Conservation (phyloP, 352 stramenopile genomes). For the Thraustochytrium striatum region DNA sequence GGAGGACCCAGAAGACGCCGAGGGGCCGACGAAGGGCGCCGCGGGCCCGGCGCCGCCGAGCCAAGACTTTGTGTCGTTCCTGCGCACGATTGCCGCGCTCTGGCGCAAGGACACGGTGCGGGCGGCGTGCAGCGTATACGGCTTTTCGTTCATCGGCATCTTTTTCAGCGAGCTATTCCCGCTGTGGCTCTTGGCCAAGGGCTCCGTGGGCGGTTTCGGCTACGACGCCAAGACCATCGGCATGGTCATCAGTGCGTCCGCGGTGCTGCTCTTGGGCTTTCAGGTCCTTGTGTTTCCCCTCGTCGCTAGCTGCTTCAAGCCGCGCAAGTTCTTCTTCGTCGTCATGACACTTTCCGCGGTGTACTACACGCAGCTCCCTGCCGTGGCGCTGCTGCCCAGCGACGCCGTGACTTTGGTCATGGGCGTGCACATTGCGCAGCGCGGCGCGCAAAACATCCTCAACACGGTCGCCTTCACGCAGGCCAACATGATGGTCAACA, state of each 20-base stretch:
- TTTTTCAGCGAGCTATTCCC: slow-evolving; percentile 32
- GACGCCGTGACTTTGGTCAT: background rate
- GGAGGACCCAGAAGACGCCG: background rate
- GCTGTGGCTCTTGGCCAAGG: slow-evolving; percentile 36
- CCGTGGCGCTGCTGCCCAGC: background rate
- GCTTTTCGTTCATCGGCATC: slow-evolving; percentile 29
- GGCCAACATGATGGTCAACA: slow-evolving; percentile 37
- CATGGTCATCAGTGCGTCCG: background rate
- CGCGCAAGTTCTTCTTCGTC: background rate
- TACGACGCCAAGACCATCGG: slow-evolving; percentile 31
- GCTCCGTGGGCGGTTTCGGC: slow-evolving; percentile 1
- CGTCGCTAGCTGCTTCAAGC: background rate
- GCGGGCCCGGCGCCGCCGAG: background rate
- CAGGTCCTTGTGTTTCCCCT: slow-evolving; percentile 1
- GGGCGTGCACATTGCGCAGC: background rate
- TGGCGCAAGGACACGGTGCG: background rate
- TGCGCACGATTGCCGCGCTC: background rate
- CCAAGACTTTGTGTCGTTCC: background rate
- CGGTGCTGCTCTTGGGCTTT: slow-evolving; percentile 3
- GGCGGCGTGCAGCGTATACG: slow-evolving; percentile 10
- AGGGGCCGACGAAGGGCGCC: background rate
- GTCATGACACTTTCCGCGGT: background rate
- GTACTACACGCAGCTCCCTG: background rate
- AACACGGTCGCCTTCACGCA: slow-evolving; percentile 5
- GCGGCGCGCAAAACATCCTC: slow-evolving; percentile 4